Conservation (phyloP, 1,284 basidiomycete species). For the Coniferiporia weirii region DNA sequence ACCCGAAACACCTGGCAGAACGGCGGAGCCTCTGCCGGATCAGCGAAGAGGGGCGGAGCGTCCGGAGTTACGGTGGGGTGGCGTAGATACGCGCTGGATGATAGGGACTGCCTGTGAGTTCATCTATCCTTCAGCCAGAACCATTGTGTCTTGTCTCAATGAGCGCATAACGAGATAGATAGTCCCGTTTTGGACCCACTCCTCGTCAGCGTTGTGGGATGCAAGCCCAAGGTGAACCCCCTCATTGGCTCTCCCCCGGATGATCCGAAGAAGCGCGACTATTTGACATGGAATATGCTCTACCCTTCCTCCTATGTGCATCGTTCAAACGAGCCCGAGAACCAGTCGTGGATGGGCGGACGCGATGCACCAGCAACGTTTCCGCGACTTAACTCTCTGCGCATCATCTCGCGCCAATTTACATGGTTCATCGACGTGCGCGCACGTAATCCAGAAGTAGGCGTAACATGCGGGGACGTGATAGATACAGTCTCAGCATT, state of each 20-base stretch:
- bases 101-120: slow-evolving; percentile 10
- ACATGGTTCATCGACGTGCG: slow-evolving; percentile 56
- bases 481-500: slow-evolving; percentile 50
- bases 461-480: slow-evolving; percentile 70
- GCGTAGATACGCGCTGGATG: slow-evolving; percentile 14
- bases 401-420: slow-evolving; percentile 45
- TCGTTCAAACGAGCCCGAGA: slow-evolving; percentile 50
- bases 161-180: slow-evolving; percentile 38
- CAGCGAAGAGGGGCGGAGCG: not conserved
- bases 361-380: slow-evolving; percentile 69
- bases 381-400: slow-evolving; percentile 53
- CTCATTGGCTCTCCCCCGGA: slow-evolving; percentile 49
- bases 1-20: slow-evolving; percentile 7
- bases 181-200: slow-evolving; percentile 67
- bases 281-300: slow-evolving; percentile 72
- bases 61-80: not conserved
- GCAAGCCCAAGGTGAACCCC: slow-evolving; percentile 51
- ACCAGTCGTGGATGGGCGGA: slow-evolving; percentile 64
- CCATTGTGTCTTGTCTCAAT: not conserved
- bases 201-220: slow-evolving; percentile 43
- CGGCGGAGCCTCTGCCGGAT: not conserved
- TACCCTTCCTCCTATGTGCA: slow-evolving; percentile 56
- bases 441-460: slow-evolving; percentile 44
- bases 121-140: not conserved
- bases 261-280: slow-evolving; percentile 37